Percentiles rank a stretch among this genome's conserved stretches.
Evolutionary conservation across 768 basidiomycete genomes (phyloP).

Genomic region (Neoboletus magnificus): DNA sequence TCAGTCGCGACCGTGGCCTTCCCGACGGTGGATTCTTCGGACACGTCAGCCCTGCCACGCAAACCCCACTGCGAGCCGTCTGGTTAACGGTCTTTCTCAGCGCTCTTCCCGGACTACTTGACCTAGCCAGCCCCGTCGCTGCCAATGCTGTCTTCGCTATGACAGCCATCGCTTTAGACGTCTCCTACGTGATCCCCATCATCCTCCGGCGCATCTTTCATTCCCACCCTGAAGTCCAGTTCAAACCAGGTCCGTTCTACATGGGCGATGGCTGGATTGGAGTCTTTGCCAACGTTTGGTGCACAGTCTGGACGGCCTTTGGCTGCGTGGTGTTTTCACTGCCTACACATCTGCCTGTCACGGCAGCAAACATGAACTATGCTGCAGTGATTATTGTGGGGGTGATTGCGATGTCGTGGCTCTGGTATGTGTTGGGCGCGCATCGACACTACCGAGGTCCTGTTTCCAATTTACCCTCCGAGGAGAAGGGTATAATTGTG

Average conservation of each 20-base stretch:
- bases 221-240: conserved; percentile 55
- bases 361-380: conserved; percentile 50
- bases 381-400: conserved; percentile 35
- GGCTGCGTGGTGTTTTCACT: conserved; percentile 48
- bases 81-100: conserved; percentile 46
- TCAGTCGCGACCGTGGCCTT: conserved; percentile 51
- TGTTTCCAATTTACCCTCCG: conserved; percentile 43
- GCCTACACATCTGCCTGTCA: conserved; percentile 50
- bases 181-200: conserved; percentile 59
- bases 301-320: conserved; percentile 45
- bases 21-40: conserved; percentile 61
- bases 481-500: background rate
- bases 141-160: conserved; percentile 58
- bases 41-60: conserved; percentile 41
- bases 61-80: conserved; percentile 56
- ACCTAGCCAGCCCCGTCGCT: conserved; percentile 50
- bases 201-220: conserved; percentile 48
- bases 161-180: conserved; percentile 49
- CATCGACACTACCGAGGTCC: conserved; percentile 59
- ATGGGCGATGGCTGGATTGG: conserved; percentile 51
- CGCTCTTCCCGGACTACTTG: conserved; percentile 45
- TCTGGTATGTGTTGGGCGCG: conserved; percentile 54
- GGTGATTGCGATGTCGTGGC: conserved; percentile 28
- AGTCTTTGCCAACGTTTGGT: conserved; percentile 42
- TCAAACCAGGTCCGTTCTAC: conserved; percentile 61